Conservation (phyloP, 1,284 basidiomycete genomes). For the Athelia sp. region DNA sequence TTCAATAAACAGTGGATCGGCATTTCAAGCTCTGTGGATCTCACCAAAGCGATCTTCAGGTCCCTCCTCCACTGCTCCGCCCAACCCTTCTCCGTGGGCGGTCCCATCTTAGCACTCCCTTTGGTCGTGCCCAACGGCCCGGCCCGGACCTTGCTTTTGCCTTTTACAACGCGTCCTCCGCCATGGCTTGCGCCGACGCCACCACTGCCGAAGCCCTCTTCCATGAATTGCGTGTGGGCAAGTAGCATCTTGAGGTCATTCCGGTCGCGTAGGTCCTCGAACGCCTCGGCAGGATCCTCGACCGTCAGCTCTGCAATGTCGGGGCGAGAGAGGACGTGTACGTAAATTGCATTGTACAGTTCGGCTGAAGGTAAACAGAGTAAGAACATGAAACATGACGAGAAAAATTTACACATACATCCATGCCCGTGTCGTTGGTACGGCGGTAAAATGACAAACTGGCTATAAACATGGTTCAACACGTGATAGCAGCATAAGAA, state of each 20-base stretch:
- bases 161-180: constrained; percentile 37
- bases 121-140: constrained; percentile 30
- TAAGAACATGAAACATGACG: neutral
- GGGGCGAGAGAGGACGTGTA: constrained; percentile 62
- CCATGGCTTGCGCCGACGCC: constrained; percentile 29
- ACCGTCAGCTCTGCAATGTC: constrained; percentile 88
- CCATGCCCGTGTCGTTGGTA: constrained; percentile 91
- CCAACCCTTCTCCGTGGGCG: constrained; percentile 79
- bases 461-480: constrained; percentile 39
- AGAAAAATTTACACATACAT: constrained; percentile 48
- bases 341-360: constrained; percentile 86
- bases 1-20: too few species aligned
- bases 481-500: neutral
- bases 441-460: constrained; percentile 91
- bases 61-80: constrained; percentile 74
- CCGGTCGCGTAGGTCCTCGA: constrained; percentile 91
- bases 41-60: constrained; percentile 86
- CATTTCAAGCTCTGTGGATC: constrained; percentile 17
- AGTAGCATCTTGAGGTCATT: constrained; percentile 87
- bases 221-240: constrained; percentile 56
- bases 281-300: constrained; percentile 95
- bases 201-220: constrained; percentile 52
- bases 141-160: constrained; percentile 19
- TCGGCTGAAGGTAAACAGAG: constrained; percentile 47
- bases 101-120: constrained; percentile 58